phyloP scores from a whole-genome alignment of 768 basidiomycete species.

The Kwoniella sp. region DNA sequence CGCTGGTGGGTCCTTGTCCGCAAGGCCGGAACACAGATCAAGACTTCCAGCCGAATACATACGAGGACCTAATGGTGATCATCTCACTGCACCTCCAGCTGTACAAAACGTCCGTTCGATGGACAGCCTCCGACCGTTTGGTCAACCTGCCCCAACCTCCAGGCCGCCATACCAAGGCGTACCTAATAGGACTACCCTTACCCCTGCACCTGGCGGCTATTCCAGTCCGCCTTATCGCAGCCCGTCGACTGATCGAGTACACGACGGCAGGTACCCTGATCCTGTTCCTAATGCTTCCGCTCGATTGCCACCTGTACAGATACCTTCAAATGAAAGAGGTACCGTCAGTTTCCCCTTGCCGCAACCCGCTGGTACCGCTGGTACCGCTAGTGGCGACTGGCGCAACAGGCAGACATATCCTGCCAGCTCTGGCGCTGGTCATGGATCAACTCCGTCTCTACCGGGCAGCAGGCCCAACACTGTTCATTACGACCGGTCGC shows the following conservation, averaged over 20 bases:
- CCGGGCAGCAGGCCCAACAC: slow-evolving; percentile 17
- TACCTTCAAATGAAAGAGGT: not conserved
- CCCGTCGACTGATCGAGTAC: slow-evolving; percentile 25
- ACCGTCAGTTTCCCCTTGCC: slow-evolving; percentile 37
- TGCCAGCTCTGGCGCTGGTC: too few species aligned
- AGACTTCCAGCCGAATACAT: slow-evolving; percentile 14
- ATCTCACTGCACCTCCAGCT: slow-evolving; percentile 9
- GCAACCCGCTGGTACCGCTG: slow-evolving; percentile 8
- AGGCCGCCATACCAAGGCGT: slow-evolving; percentile 29
- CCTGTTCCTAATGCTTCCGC: slow-evolving; percentile 13
- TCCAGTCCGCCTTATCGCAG: slow-evolving; percentile 15
- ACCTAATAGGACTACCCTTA: slow-evolving; percentile 14
- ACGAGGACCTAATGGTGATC: slow-evolving; percentile 1
- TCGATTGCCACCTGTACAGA: slow-evolving; percentile 12
- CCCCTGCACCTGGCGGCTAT: slow-evolving; percentile 18
- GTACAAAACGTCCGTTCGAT: slow-evolving; percentile 33
- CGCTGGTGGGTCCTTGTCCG: not conserved
- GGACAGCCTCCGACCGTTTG: slow-evolving; percentile 33
- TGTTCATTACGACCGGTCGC: slow-evolving; percentile 35
- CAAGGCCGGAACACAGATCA: not conserved
- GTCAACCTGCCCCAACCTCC: slow-evolving; percentile 8
- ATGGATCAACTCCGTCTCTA: slow-evolving; percentile 1
- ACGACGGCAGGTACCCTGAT: slow-evolving; percentile 39
- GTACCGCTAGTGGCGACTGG: not conserved
- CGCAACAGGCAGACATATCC: slow-evolving; percentile 1